Evolutionary conservation across 768 basidiomycete species (phyloP), one percentile per base, ranked within the genome.

Genomic region (Pleurotus citrinopileatus): DNA sequence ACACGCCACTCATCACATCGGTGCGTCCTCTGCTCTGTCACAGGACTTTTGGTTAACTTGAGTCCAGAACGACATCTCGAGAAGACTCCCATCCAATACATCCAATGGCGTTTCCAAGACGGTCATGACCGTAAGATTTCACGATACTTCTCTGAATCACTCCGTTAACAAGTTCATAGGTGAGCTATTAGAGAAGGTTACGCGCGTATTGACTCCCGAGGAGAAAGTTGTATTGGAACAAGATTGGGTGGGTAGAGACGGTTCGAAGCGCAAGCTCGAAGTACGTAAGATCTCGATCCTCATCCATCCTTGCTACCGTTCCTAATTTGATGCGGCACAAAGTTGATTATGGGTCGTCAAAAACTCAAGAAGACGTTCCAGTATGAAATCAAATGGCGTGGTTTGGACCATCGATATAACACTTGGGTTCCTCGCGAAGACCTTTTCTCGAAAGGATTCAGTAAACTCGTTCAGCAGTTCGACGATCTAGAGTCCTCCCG

Each of bases 21-120:
- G 89, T 84, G 63, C 50, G 69, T 55, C 6, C 22, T 63, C 15
- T 19, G n/a, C 26, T 12, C 7, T 25, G 43, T 40, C 10, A 26
- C 7, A 46, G 15, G 45, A 48, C 45, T 20, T 26, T 55, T 59
- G 43, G 32, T 15, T 62, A 44, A 40, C 54, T 23, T 43, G 26
- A 44, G 57, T 55, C 53, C 66, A 89, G 92, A 96, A 67, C 87
- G 83, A 62, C 95, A 98, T 74, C 69, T 98, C 40, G 94, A 96
- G 72, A 97, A 98, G 75, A 96, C 94, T 3, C 92, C 96, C 22
- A 91, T 95, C 56, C 89, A 87, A 52, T 98, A 98, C 66, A 97
- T 98, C 63, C 94, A 97, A 73, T 98, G 95, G 95, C 89, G 95
- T 62, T 98, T 94, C 83, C 95, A 98, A 67, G 95, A 97, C 69